phyloP scores from a whole-genome alignment of 495 filamentous ascomycete genomes.

The Jackrogersella minutella region DNA sequence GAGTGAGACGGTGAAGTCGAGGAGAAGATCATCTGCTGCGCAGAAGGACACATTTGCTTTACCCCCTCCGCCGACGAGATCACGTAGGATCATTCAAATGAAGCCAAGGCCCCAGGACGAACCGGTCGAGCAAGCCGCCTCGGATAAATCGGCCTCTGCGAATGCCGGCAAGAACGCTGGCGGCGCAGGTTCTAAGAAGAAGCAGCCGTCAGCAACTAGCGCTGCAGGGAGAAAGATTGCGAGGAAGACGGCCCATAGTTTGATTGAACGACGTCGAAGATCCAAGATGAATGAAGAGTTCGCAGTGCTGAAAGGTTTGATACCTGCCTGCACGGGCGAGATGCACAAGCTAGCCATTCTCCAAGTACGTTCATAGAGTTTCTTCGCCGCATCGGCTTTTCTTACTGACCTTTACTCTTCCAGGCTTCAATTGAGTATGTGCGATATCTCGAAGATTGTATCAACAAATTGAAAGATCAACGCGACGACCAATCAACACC shows the following conservation, averaged over 20 bases:
- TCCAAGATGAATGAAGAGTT: conserved; percentile 99
- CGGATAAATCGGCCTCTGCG: conserved; percentile 26
- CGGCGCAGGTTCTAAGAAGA: conserved; percentile 67
- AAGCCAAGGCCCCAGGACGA: conserved; percentile 67
- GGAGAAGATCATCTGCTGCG: conserved; percentile 63
- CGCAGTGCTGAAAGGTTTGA: conserved; percentile 90
- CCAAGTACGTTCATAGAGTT: conserved; percentile 66
- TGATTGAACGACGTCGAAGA: conserved; percentile 89
- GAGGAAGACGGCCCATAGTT: conserved; percentile 92
- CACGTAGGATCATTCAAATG: conserved; percentile 98
- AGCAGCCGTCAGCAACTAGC: conserved; percentile 72
- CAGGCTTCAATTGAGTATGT: conserved; percentile 97
- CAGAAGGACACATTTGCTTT: conserved; percentile 74
- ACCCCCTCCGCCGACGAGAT: conserved; percentile 89
- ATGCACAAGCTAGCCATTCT: conserved; percentile 99
- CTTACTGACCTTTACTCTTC: conserved; percentile 3
- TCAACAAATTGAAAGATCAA: conserved; percentile 79
- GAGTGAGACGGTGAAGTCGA: conserved; percentile 64
- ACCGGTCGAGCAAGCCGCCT: conserved; percentile 29
- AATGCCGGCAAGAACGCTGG: conserved; percentile 41
- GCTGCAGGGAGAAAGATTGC: conserved; percentile 90
- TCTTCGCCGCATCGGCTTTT: neutral
- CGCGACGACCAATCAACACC: conserved; percentile 34
- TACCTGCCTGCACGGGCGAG: conserved; percentile 89
- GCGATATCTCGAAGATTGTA: conserved; percentile 90